Conservation (phyloP, 192 early-diverging fungal genomes). For the Entophlyctis helioformis region DNA sequence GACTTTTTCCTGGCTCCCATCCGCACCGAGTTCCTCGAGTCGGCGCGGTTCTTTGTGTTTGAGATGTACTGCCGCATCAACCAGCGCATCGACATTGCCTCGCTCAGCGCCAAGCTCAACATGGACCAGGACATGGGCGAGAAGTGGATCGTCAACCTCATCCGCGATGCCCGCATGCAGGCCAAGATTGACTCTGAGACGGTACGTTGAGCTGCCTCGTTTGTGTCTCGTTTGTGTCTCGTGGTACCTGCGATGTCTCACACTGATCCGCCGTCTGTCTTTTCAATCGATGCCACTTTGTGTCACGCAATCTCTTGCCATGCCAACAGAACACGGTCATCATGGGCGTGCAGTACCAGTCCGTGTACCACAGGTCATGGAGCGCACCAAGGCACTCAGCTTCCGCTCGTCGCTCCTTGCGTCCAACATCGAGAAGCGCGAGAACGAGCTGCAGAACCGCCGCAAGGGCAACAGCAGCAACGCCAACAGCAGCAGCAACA, state of each 20-base stretch:
- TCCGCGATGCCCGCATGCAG: conserved; percentile 89
- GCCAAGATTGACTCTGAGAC: conserved; percentile 90
- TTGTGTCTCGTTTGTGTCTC: too few relatives aligned
- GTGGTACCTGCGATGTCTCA: too few relatives aligned
- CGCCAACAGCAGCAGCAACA: too few relatives aligned
- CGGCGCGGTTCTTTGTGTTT: conserved; percentile 84
- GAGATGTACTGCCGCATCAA: conserved; percentile 97
- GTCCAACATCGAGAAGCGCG: conserved; percentile 84
- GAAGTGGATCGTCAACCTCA: conserved; percentile 96
- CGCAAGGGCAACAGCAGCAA: too few relatives aligned
- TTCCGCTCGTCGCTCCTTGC: conserved; percentile 85
- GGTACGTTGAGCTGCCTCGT: too few relatives aligned
- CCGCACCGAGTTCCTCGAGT: conserved; percentile 90
- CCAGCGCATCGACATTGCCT: conserved; percentile 87
- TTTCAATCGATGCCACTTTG: neutral
- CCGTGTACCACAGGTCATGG: conserved; percentile 94
- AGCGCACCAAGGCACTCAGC: conserved; percentile 80
- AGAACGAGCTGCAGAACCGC: conserved; percentile 29
- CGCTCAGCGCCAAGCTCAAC: conserved; percentile 70
- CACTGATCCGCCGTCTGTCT: neutral
- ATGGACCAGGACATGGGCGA: conserved; percentile 83
- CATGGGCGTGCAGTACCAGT: conserved; percentile 78
- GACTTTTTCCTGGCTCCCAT: conserved; percentile 87
- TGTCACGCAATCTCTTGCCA: neutral
- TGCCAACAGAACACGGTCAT: conserved; percentile 65